A percentile compares a stretch with the other conserved stretches of the same genome.
phyloP scores from a whole-genome alignment of 2,329 filamentous ascomycete genomes.

The Trichoderma hamatum region DNA sequence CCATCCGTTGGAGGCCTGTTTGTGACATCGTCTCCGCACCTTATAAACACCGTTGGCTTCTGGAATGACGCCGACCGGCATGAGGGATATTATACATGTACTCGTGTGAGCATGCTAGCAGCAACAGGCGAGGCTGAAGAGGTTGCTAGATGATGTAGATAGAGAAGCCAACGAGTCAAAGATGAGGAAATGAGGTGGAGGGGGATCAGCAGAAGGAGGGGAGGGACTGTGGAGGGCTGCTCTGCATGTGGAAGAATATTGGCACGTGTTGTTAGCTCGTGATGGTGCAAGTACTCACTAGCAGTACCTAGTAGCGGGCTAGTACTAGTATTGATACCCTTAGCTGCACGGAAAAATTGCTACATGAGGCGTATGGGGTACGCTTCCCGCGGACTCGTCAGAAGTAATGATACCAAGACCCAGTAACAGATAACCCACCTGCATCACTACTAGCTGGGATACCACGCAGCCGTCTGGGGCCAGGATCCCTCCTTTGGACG shows the following conservation, averaged over 20 bases:
- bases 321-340: not conserved
- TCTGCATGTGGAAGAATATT: not conserved
- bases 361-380: not conserved
- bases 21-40: not conserved
- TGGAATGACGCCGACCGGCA: not conserved
- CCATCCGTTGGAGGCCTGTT: constrained; percentile 18
- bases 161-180: not conserved
- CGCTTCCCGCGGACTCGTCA: not conserved
- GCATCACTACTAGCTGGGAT: too few relatives aligned
- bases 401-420: not conserved
- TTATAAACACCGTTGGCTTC: not conserved
- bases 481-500: not conserved
- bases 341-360: not conserved
- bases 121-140: not conserved
- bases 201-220: not conserved
- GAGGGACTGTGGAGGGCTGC: not conserved
- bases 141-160: not conserved
- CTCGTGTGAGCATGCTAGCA: not conserved
- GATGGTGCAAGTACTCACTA: not conserved
- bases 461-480: too few relatives aligned
- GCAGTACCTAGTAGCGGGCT: not conserved
- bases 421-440: not conserved
- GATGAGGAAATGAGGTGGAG: not conserved
- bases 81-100: not conserved
- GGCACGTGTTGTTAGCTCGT: not conserved